Base-by-base conservation (phyloP, 2,329 filamentous ascomycete genomes). In the Aspergillus sergii region DNA sequence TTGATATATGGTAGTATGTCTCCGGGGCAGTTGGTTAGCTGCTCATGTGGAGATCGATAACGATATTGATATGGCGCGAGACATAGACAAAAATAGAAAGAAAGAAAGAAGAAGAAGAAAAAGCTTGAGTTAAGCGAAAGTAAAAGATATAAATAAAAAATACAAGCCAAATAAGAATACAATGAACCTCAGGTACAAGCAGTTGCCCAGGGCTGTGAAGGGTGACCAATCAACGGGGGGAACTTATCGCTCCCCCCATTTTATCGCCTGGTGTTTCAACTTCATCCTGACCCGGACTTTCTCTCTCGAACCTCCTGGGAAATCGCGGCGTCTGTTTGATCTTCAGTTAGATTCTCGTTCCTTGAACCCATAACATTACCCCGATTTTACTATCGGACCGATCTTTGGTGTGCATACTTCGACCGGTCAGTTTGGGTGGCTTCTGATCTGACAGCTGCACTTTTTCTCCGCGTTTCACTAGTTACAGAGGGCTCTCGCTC, bases 381-480 rank as follows among this genome's bases (percentile, higher is more conserved):
- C 21, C 7, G 7, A 19, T 12, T 26, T 39, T 39, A 32, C 10
- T 9, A 8, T 26, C 32, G 23, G 30, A 39, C 7, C 16, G 21
- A 26, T 23, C 34, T 39, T 26, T 39, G 16, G 21, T 55, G 51
- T 60, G 30, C 34, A 28, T 63, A 4, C 21, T 10, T 10, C 30
- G 30, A 30, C 11, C 32, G 21, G 45, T 53, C 46, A 43, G 23
- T 53, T 32, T 53, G 36, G 39, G 48, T 57, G 57, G 57, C 58
- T 60, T 61, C 54, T 62, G 26, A 55, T 57, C 57, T 67, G 63
- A 67, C 65, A 61, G 61, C 61, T 60, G 64, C 60, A 55, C 56
- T 60, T 66, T 62, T 62, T 63, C 54, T 67, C 65, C 61, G 63
- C 64, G 63, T 68, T 65, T 65, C 65, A 58, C 59, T 63, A 61